Conservation (phyloP, 2,329 filamentous ascomycete species). For the Botrytis tulipae region DNA sequence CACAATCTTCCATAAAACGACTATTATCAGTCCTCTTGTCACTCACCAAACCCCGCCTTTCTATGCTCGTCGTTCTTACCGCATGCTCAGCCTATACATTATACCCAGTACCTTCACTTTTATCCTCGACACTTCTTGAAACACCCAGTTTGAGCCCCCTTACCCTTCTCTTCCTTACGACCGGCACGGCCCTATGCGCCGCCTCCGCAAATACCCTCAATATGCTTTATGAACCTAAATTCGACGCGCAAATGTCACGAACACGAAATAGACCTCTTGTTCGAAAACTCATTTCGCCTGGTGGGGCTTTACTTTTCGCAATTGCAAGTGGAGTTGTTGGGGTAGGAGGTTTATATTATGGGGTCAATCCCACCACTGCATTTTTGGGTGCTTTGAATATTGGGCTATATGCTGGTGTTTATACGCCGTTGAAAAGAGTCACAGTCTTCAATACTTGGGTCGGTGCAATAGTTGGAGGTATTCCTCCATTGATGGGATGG, state of each 20-base stretch:
- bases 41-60: conserved; percentile 91
- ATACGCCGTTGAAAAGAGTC: conserved; percentile 88
- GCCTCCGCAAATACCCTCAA: conserved; percentile 92
- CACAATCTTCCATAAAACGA: conserved; percentile 58
- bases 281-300: conserved; percentile 69
- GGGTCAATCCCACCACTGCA: conserved; percentile 91
- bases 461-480: conserved; percentile 86
- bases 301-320: conserved; percentile 76
- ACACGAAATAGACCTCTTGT: conserved; percentile 89
- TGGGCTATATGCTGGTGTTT: conserved; percentile 82
- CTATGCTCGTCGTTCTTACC: conserved; percentile 84
- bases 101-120: conserved; percentile 86
- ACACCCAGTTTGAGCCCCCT: conserved; percentile 83
- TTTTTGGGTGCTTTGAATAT: conserved; percentile 85
- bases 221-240: conserved; percentile 91
- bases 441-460: conserved; percentile 92
- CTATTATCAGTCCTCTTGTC: conserved; percentile 79
- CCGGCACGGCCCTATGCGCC: conserved; percentile 83
- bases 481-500: conserved; percentile 98
- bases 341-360: conserved; percentile 73
- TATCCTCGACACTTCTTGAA: conserved; percentile 63
- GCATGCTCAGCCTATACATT: conserved; percentile 89
- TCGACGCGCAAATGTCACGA: conserved; percentile 90
- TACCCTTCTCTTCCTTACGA: conserved; percentile 88
- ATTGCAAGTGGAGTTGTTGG: conserved; percentile 68